These are phyloP conservation scores for Carex scoparia DNA, from an alignment of 176 grass and related monocot genomes.

Conservation along the genomic window DNA sequence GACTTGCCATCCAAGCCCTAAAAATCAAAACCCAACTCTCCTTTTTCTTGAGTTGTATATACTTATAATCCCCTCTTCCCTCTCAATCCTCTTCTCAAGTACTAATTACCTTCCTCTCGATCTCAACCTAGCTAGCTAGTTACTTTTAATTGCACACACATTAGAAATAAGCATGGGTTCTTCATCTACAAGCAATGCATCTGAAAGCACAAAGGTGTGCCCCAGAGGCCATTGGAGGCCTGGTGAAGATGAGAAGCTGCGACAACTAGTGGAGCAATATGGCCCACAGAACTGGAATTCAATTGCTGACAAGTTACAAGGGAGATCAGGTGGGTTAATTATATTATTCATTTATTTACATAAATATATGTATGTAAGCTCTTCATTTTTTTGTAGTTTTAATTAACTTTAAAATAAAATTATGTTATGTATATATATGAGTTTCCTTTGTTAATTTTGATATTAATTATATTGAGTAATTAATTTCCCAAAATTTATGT, in stretches of 20 bases:
- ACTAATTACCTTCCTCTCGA: background rate
- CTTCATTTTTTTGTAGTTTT: background rate
- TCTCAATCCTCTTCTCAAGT: background rate
- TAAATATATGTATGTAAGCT: background rate
- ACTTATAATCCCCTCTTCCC: slow-evolving; percentile 18
- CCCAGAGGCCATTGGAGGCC: slow-evolving; percentile 82
- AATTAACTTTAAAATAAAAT: background rate
- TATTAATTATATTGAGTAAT: background rate
- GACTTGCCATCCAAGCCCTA: slow-evolving; percentile 69
- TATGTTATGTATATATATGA: background rate
- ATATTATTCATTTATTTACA: background rate
- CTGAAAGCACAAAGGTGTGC: slow-evolving; percentile 53
- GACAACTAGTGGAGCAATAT: slow-evolving; percentile 67
- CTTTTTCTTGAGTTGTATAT: background rate
- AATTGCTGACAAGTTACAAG: slow-evolving; percentile 81
- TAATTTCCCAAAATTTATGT: background rate
- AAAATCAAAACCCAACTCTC: slow-evolving; percentile 22
- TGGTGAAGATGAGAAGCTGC: slow-evolving; percentile 74
- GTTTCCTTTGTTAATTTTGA: background rate
- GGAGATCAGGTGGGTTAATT: slow-evolving; percentile 69
- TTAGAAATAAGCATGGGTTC: slow-evolving; percentile 31
- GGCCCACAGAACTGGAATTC: slow-evolving; percentile 98
- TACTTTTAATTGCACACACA: background rate
- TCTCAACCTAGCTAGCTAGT: background rate
- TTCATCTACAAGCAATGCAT: slow-evolving; percentile 50